Conservation (phyloP, 2,329 filamentous ascomycete genomes). For the Aureobasidium namibiae region DNA sequence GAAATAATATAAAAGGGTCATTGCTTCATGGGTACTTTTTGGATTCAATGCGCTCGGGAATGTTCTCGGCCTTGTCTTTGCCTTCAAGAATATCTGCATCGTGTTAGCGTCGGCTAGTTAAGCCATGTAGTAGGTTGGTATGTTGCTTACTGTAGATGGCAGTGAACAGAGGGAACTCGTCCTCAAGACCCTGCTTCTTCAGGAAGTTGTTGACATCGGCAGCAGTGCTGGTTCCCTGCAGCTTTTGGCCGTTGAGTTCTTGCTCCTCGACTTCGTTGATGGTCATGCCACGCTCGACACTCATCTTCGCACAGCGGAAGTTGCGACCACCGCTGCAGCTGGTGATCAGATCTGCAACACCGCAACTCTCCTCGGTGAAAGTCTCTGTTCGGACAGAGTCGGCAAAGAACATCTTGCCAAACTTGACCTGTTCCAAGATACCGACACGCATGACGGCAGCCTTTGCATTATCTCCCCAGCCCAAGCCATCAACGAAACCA, state of each 20-base stretch:
- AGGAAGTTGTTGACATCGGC: conserved; percentile 86
- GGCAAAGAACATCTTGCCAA: conserved; percentile 87
- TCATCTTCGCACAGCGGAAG: conserved; percentile 86
- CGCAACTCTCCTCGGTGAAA: conserved; percentile 94
- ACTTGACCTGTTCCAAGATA: conserved; percentile 91
- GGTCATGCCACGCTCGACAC: conserved; percentile 66
- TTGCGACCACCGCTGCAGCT: conserved; percentile 88
- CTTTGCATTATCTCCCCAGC: conserved; percentile 98
- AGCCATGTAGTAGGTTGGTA: not conserved
- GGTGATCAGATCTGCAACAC: conserved; percentile 92
- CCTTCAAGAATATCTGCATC: conserved; percentile 64
- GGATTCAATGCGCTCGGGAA: conserved; percentile 54
- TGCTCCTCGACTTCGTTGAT: conserved; percentile 82
- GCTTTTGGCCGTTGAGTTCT: conserved; percentile 91
- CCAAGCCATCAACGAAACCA: conserved; percentile 88
- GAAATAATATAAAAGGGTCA: not conserved
- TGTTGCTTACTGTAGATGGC: conserved; percentile 58
- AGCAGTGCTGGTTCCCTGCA: conserved; percentile 89
- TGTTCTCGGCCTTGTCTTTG: conserved; percentile 67
- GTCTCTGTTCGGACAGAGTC: conserved; percentile 72
- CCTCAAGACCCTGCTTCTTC: conserved; percentile 65
- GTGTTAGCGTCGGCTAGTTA: not conserved
- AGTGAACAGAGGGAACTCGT: conserved; percentile 86
- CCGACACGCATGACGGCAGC: conserved; percentile 97
- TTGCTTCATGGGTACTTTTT: conserved; percentile 14